Evolutionary conservation across 352 stramenopile genomes (phyloP), one percentile per base, ranked within the genome.

Genomic region (Aphanomyces astaci): DNA sequence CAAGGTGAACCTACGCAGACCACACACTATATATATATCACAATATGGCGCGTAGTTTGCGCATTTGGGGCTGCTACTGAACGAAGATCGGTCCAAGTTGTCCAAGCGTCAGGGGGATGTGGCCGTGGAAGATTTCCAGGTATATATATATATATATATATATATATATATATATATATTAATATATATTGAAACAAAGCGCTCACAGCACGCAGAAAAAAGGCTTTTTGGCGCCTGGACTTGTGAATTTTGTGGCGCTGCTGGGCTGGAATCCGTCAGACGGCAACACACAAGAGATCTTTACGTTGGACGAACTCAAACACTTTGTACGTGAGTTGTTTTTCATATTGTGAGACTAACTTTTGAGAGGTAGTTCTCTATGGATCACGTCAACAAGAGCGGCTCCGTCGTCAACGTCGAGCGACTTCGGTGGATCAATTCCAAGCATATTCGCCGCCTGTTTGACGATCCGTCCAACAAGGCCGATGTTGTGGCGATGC

Each of bases 241-340:
- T 99, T 67, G 95, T 98, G 51, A 99, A 99, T 70, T 99, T 99
- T 70, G 84, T 99, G 9, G 92, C 96, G 15, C 77, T 99, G n/a
- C 86, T 99, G 19, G 96, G 96, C 17, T 99, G 96, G 96, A 98
- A 98, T 74, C 85, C 87, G 10, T 84, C 85, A 10, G 87, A 94
- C 57, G 96, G 95, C 24, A 98, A 96, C 53, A 97, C 98, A 53
- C 92, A 98, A 73, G 96, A 99, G 71, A 98, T 99, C 67, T 99
- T 98, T 67, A 84, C 84, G 4, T 80, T 97, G 66, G 81, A 96
- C 30, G 95, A 98, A 64, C 79, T 99, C 15, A 70, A 84, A 49
- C 63, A 84, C 25, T 75, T 86, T 19, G 82, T 90, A 77, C 25
- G 70, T 22, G 2, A 40, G 13, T 15, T 22, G 11, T 5, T 39